Base-by-base conservation (phyloP, 225 moss, liverwort and hornwort genomes). In the Climacium dendroides region DNA sequence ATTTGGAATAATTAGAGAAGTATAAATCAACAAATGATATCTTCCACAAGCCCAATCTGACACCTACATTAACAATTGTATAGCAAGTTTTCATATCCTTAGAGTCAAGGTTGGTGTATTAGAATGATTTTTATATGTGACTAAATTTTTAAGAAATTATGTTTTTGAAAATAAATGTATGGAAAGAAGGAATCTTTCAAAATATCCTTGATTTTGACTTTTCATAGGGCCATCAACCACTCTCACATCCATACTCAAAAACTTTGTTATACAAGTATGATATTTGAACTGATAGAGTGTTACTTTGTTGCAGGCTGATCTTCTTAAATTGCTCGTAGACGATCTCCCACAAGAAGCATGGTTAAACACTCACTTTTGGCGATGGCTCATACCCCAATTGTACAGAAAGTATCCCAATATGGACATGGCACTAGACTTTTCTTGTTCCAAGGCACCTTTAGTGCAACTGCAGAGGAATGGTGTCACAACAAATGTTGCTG, bases 291-390 rank as follows among this genome's bases (percentile, higher is more conserved):
- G 52, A 54, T 10, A 1, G 53, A 0, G 50, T 53, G 23, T 22
- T 77, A 25, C 4, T 77, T n/a, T 77, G 4, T 55, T 89, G 79
- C 85, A 97, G 94, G 91, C 92, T 62, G 97, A 96, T 43, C 43
- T 82, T 80, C 83, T 99, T 34, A 88, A 90, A 66, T 97, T 96
- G 95, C 88, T 93, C 26, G 91, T 99, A 14, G 96, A 99, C 79
- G 81, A 90, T 34, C 87, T 96, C 50, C 95, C 90, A 5, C 93
- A 95, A 85, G 94, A 95, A 63, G 89, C 95, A 67, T 95, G 95
- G 92, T 76, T 99, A 57, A 99, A 99, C 60, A 99, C 98, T 28
- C 94, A 93, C 66, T 95, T 93, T 84, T 99, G 98, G 98, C 93
- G 91, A 74, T 99, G 90, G 88, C 82, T 99, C 32, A 94, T 97